A percentile compares a stretch with the other conserved stretches of the same genome.
phyloP scores from a whole-genome alignment of 2,329 filamentous ascomycete genomes.

The Aspergillus pseudoglaucus region DNA sequence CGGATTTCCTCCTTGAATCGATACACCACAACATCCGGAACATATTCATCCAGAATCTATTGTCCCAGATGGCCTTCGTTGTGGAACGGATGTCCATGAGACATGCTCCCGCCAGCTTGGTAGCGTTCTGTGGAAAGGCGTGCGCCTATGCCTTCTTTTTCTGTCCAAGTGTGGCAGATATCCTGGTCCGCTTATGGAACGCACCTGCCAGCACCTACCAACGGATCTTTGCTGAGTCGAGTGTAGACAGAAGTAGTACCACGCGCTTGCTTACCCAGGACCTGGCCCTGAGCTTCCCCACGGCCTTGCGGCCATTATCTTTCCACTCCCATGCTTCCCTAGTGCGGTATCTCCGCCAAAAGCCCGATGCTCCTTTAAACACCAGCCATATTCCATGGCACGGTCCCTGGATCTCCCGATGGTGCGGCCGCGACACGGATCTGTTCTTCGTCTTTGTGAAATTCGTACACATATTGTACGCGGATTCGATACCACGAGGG shows the following conservation, averaged over 20 bases:
- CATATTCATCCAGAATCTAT: constrained; percentile 75
- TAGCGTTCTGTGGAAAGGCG: constrained; percentile 83
- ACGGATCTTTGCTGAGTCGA: constrained; percentile 64
- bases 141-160: constrained; percentile 93
- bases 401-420: constrained; percentile 75
- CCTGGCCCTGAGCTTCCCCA: constrained; percentile 64
- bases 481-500: constrained; percentile 61
- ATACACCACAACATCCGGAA: constrained; percentile 84
- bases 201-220: constrained; percentile 62
- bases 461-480: constrained; percentile 71
- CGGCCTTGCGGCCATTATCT: constrained; percentile 54
- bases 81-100: constrained; percentile 81
- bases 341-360: constrained; percentile 56
- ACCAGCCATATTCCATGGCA: constrained; percentile 74
- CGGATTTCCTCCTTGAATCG: constrained; percentile 66
- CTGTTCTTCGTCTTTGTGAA: constrained; percentile 89
- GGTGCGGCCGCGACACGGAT: constrained; percentile 82
- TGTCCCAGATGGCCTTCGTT: constrained; percentile 78
- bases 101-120: constrained; percentile 62
- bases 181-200: constrained; percentile 75
- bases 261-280: constrained; percentile 53
- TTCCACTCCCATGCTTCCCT: constrained; percentile 57
- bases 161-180: constrained; percentile 75
- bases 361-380: constrained; percentile 60
- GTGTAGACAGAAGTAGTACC: constrained; percentile 50